Evolutionary conservation across 106 monocot genomes (phyloP).

Genomic region (Apostasia shenzhenica): DNA sequence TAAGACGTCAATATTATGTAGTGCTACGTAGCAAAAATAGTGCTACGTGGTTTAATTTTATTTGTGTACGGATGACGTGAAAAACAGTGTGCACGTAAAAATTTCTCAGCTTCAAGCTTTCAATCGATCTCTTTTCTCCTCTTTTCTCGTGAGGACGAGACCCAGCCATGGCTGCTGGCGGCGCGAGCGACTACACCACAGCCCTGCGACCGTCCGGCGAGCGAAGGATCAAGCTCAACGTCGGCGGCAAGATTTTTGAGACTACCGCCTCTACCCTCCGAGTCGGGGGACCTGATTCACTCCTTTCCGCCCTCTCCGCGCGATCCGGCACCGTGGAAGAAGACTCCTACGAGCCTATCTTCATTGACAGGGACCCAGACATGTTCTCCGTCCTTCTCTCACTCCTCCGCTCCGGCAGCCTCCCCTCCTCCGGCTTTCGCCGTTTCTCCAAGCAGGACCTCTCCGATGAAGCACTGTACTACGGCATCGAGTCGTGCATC

Average conservation of each 20-base stretch:
- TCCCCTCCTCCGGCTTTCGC: conserved; percentile 44
- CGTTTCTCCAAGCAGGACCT: conserved; percentile 48
- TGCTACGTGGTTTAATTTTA: no score
- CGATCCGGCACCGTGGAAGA: neutral
- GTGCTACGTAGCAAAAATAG: no score
- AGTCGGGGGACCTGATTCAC: conserved; percentile 46
- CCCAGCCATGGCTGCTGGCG: no score
- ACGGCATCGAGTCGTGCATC: conserved; percentile 62
- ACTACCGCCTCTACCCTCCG: conserved; percentile 55
- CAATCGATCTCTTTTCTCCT: no score
- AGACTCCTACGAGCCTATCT: conserved; percentile 20
- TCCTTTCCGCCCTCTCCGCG: conserved; percentile 44
- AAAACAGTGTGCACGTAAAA: no score
- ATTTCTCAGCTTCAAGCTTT: no score
- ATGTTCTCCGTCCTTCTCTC: conserved; percentile 71
- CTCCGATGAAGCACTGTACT: conserved; percentile 67
- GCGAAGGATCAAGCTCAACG: conserved; percentile 53
- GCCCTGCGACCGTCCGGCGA: neutral
- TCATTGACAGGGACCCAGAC: conserved; percentile 82
- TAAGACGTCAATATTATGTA: no score
- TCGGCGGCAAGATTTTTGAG: conserved; percentile 76
- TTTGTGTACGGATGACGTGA: no score
- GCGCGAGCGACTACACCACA: neutral
- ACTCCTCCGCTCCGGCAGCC: conserved; percentile 57
- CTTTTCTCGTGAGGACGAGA: no score